These are phyloP conservation scores for Rhizopogon roseolus DNA, from an alignment of 768 basidiomycete genomes.

Conservation along the genomic window DNA sequence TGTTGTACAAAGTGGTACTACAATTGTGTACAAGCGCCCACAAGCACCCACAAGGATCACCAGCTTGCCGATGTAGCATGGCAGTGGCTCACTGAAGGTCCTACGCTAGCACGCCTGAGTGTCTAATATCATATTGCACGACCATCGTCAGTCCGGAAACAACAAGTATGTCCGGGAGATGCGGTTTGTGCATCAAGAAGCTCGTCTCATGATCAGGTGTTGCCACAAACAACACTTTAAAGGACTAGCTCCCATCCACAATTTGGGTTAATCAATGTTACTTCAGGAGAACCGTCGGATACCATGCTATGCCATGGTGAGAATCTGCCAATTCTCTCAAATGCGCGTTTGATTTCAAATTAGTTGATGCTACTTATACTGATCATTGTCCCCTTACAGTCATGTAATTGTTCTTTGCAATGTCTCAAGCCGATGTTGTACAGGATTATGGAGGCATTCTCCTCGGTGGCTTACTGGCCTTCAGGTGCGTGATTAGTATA, in stretches of 20 bases:
- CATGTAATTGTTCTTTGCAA: background rate
- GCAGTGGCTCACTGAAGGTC: too few species aligned
- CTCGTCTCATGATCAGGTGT: background rate
- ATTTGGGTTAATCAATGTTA: too few species aligned
- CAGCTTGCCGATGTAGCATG: too few species aligned
- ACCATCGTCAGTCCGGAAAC: background rate
- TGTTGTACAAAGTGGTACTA: too few species aligned
- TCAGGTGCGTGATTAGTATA: constrained; percentile 6
- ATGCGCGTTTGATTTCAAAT: background rate
- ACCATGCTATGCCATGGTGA: background rate
- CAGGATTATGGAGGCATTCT: constrained; percentile 14
- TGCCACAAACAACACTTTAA: background rate
- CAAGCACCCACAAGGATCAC: too few species aligned
- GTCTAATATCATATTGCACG: background rate
- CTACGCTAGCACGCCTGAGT: too few species aligned
- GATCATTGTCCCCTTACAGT: background rate
- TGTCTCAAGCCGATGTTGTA: constrained; percentile 1
- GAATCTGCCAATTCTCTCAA: background rate
- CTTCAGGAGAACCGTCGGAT: background rate
- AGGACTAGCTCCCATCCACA: background rate
- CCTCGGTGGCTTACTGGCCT: constrained; percentile 17
- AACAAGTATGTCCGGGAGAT: background rate
- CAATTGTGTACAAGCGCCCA: too few species aligned
- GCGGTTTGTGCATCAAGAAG: background rate
- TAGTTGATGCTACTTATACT: background rate